Evolutionary conservation across 2,329 filamentous ascomycete genomes (phyloP), one percentile per base, ranked within the genome.

Genomic region (Microcera coccophila): DNA sequence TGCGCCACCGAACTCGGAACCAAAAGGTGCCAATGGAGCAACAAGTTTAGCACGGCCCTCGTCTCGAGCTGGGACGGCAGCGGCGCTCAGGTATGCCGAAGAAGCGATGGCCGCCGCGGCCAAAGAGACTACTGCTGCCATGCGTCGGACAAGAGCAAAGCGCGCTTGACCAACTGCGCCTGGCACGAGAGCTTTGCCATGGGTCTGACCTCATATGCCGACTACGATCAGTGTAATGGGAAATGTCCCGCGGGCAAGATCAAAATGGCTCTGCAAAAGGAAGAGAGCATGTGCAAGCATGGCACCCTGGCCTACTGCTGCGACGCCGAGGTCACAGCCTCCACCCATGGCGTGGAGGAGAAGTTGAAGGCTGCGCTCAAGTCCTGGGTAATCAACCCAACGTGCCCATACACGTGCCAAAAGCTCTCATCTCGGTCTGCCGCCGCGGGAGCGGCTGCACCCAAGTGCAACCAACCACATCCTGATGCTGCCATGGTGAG

Each of bases 391-490:
- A n/a, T 31, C 17, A 39, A 32, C n/a, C 17, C 12, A 9, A 24
- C 38, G 16, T 39, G 38, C 21, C 38, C 24, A 12, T 20, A 39
- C 24, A 15, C 26, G 20, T 15, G 19, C 10, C 5, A 31, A 31
- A 7, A 42, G 16, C n/a, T 45, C 34, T 38, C 44, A 17, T 15
- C 48, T 39, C 14, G 41, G 19, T 36, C 34, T n/a, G n/a, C n/a
- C n/a, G n/a, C n/a, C n/a, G n/a, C n/a, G n/a, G n/a, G n/a, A n/a
- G n/a, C n/a, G n/a, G n/a, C n/a, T n/a, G n/a, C n/a, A n/a, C n/a
- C n/a, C n/a, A n/a, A n/a, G n/a, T n/a, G n/a, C n/a, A n/a, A n/a
- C n/a, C n/a, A n/a, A n/a, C n/a, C n/a, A n/a, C n/a, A n/a, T n/a
- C n/a, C n/a, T n/a, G n/a, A n/a, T n/a, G n/a, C n/a, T n/a, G n/a